phyloP scores from a whole-genome alignment of 345 rosid genomes.

The Geranium brycei region DNA sequence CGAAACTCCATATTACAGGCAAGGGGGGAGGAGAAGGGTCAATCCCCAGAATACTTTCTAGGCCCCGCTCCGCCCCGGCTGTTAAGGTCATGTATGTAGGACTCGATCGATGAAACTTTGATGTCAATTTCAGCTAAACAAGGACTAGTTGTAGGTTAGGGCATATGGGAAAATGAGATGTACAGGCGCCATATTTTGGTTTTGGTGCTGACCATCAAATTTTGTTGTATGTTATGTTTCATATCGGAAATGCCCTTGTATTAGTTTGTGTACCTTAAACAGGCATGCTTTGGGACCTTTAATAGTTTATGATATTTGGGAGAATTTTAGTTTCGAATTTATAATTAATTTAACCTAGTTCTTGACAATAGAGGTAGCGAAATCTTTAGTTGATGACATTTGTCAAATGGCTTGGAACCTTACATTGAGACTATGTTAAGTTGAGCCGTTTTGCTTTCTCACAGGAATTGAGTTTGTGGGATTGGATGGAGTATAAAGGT shows the following conservation, averaged over 20 bases:
- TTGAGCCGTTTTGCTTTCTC: no score
- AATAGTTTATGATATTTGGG: no score
- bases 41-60: slow-evolving; percentile 73
- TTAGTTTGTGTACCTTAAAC: not conserved
- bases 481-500: no score
- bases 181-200: not conserved
- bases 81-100: not conserved
- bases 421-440: no score
- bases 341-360: no score
- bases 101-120: not conserved
- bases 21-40: slow-evolving; percentile 63
- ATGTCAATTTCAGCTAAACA: not conserved
- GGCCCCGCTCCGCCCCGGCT: slow-evolving; percentile 2
- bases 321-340: no score
- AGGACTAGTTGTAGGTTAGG: not conserved
- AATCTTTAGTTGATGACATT: no score
- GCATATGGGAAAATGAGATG: not conserved
- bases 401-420: no score
- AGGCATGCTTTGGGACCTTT: not conserved
- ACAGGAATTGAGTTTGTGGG: no score
- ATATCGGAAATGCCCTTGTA: not conserved
- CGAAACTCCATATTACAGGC: slow-evolving; percentile 71
- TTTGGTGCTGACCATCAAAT: not conserved
- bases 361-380: no score
- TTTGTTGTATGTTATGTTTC: not conserved